phyloP scores from a whole-genome alignment of 176 grass and related monocot species.

The Alloteropsis semialata region DNA sequence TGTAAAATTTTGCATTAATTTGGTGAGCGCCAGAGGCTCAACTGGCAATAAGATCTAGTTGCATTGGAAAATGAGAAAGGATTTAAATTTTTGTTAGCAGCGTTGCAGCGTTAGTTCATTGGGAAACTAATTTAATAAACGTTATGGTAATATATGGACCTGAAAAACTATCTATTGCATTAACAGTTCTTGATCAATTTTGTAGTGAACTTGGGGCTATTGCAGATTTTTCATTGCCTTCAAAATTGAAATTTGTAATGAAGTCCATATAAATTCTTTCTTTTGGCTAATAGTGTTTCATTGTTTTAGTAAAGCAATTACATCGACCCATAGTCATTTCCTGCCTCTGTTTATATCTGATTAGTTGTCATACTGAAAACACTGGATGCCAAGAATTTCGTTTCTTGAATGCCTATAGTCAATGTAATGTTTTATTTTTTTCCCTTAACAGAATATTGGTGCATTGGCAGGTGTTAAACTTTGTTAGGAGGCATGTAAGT shows the following conservation, averaged over 20 bases:
- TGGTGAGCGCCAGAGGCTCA: too few species aligned
- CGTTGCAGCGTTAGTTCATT: too few species aligned
- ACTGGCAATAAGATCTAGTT: too few species aligned
- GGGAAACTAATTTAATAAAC: too few species aligned
- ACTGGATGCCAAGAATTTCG: neutral
- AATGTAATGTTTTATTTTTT: neutral
- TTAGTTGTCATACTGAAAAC: neutral
- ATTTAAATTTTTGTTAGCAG: too few species aligned
- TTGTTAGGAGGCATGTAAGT: constrained; percentile 62
- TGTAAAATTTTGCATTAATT: too few species aligned
- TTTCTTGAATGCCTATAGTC: neutral
- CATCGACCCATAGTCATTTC: neutral
- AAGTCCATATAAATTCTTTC: neutral
- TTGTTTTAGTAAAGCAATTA: neutral
- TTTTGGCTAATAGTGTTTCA: neutral
- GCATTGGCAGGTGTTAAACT: constrained; percentile 69
- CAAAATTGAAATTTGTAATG: neutral
- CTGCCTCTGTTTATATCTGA: neutral
- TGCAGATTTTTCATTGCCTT: neutral
- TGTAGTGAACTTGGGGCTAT: too few species aligned
- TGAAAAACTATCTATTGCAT: too few species aligned
- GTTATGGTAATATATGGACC: too few species aligned
- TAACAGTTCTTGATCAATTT: too few species aligned
- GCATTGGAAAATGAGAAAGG: too few species aligned
- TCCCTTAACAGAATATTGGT: neutral